These are phyloP conservation scores for Durusdinium trenchii DNA, from an alignment of 73 alveolate species.

Conservation along the genomic window DNA sequence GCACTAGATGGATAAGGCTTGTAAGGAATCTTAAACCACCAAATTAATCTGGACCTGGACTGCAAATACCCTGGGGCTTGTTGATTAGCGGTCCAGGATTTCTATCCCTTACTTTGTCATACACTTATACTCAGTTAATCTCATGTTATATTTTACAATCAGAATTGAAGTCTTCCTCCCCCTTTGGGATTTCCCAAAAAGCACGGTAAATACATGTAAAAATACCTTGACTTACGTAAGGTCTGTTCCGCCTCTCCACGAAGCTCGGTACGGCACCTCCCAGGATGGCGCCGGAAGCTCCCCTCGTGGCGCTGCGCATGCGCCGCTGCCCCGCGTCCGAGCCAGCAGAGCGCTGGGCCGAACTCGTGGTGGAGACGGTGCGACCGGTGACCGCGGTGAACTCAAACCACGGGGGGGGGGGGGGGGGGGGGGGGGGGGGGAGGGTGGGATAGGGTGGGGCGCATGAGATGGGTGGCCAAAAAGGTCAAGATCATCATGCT, in stretches of 20 bases:
- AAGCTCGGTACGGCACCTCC: not conserved
- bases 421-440: too few relatives aligned
- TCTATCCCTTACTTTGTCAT: too few relatives aligned
- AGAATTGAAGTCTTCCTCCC: not conserved
- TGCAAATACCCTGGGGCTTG: too few relatives aligned
- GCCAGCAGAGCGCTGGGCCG: slow-evolving; percentile 50
- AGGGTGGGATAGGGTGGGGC: too few relatives aligned
- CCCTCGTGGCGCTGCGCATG: slow-evolving; percentile 84
- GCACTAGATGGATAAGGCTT: too few relatives aligned
- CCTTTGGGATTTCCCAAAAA: not conserved
- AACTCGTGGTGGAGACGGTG: slow-evolving; percentile 80
- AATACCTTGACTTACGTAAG: not conserved
- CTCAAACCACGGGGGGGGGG: too few relatives aligned
- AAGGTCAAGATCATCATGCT: too few relatives aligned
- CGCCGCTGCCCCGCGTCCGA: slow-evolving; percentile 9
- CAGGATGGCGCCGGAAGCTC: slow-evolving; percentile 89
- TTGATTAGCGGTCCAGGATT: too few relatives aligned
- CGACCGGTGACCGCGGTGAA: not conserved
- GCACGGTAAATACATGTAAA: not conserved
- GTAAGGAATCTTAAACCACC: too few relatives aligned
- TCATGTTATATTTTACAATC: not conserved
- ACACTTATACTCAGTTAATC: too few relatives aligned
- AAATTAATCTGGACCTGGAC: too few relatives aligned
- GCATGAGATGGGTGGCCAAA: too few relatives aligned
- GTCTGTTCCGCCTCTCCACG: not conserved